These are phyloP conservation scores for Russula brevipes DNA, from an alignment of 768 basidiomycete species.

Conservation along the genomic window DNA sequence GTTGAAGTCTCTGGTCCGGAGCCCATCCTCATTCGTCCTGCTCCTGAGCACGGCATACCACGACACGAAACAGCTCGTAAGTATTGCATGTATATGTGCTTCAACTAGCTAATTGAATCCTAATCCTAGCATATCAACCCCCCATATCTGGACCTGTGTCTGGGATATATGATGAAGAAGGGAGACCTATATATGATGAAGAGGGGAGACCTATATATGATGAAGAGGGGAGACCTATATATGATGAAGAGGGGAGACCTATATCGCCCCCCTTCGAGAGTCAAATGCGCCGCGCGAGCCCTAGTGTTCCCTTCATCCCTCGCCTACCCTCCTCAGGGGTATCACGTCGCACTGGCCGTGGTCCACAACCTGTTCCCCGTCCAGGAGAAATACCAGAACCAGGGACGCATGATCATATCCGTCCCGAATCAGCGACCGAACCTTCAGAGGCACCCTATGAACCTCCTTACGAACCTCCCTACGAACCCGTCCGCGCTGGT, in stretches of 20 bases:
- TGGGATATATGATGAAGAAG: not conserved
- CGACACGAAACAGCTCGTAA: constrained; percentile 9
- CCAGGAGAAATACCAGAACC: constrained; percentile 14
- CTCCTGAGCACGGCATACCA: constrained; percentile 2
- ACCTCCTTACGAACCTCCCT: not conserved
- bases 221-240: not conserved
- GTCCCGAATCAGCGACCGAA: not conserved
- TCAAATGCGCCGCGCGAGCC: not conserved
- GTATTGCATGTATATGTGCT: not conserved
- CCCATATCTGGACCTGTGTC: constrained; percentile 14
- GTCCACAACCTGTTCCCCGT: not conserved
- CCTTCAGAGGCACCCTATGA: not conserved
- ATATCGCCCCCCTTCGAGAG: constrained; percentile 4
- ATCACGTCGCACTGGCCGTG: not conserved
- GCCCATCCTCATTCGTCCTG: constrained; percentile 8
- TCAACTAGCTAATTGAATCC: not conserved
- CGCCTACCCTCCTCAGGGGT: not conserved
- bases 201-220: not conserved
- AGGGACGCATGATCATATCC: constrained; percentile 2
- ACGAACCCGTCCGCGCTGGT: too few species aligned
- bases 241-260: not conserved
- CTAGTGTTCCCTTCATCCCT: constrained; percentile 12
- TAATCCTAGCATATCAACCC: constrained; percentile 11
- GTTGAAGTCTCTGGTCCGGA: constrained; percentile 20
- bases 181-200: not conserved